phyloP scores from a whole-genome alignment of 495 filamentous ascomycete genomes.

The Clohesyomyces aquaticus region DNA sequence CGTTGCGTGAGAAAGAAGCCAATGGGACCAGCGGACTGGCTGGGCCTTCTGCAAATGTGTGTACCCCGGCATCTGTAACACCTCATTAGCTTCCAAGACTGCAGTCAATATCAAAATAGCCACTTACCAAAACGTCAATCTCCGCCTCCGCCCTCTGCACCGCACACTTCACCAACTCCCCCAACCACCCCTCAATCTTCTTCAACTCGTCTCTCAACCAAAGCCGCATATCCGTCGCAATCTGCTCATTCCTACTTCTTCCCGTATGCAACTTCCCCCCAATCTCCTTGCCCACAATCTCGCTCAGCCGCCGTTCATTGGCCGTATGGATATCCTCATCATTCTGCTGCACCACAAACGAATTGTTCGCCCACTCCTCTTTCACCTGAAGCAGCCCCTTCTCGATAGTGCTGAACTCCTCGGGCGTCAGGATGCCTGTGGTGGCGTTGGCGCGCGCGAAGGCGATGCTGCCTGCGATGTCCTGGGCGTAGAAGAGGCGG shows the following conservation, averaged over 20 bases:
- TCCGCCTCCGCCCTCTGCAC: slow-evolving; percentile 76
- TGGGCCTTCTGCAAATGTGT: slow-evolving; percentile 93
- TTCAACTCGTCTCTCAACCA: slow-evolving; percentile 83
- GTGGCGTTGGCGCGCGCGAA: slow-evolving; percentile 85
- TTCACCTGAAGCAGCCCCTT: slow-evolving; percentile 70
- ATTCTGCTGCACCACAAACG: slow-evolving; percentile 64
- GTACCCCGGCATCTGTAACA: slow-evolving; percentile 64
- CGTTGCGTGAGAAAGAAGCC: slow-evolving; percentile 77
- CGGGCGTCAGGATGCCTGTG: slow-evolving; percentile 69
- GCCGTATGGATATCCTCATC: slow-evolving; percentile 91
- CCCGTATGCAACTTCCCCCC: slow-evolving; percentile 94
- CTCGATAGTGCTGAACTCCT: slow-evolving; percentile 79
- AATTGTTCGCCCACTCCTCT: slow-evolving; percentile 71
- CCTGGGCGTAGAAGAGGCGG: slow-evolving; percentile 77
- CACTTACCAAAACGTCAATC: slow-evolving; percentile 58
- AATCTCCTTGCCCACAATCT: slow-evolving; percentile 84
- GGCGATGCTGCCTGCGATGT: slow-evolving; percentile 80
- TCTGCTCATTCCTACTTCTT: slow-evolving; percentile 89
- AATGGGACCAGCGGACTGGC: slow-evolving; percentile 87
- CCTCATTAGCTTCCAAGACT: not conserved
- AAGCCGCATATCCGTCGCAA: slow-evolving; percentile 90
- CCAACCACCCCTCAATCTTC: slow-evolving; percentile 69
- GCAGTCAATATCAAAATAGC: too few species aligned
- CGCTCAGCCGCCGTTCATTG: slow-evolving; percentile 86
- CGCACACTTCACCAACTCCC: slow-evolving; percentile 71